A percentile compares a stretch with the other conserved stretches of the same genome.
These are phyloP conservation scores for Phellopilus nigrolimitatus DNA, from an alignment of 1,284 basidiomycete genomes.

Conservation along the genomic window DNA sequence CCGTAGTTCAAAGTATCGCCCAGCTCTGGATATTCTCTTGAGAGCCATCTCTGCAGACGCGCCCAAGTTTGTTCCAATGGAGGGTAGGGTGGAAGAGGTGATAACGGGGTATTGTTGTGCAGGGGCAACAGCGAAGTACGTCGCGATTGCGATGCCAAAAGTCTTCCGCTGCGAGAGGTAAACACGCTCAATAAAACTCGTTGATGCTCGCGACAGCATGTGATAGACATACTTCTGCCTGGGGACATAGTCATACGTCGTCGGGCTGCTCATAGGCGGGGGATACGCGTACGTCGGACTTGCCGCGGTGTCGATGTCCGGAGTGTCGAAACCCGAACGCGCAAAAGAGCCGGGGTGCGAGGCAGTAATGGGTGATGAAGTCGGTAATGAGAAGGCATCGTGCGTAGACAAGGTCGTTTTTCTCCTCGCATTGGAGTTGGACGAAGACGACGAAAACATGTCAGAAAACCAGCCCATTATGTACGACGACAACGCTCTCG, in stretches of 20 bases:
- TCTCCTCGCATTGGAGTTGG: constrained; percentile 42
- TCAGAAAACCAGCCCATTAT: constrained; percentile 68
- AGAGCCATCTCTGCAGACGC: constrained; percentile 72
- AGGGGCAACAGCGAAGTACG: constrained; percentile 61
- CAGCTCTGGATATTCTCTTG: constrained; percentile 82
- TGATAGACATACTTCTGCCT: constrained; percentile 44
- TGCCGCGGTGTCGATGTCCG: constrained; percentile 40
- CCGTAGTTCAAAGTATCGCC: constrained; percentile 89
- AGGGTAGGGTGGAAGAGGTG: constrained; percentile 56
- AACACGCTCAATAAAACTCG: constrained; percentile 14
- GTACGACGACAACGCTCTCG: constrained; percentile 5
- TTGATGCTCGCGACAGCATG: constrained; percentile 12
- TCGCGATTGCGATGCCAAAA: constrained; percentile 41
- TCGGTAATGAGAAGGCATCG: constrained; percentile 75
- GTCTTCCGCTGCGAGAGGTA: constrained; percentile 19
- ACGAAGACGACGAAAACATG: constrained; percentile 48
- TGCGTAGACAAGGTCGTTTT: constrained; percentile 67
- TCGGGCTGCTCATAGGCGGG: constrained; percentile 44
- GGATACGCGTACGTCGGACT: constrained; percentile 66
- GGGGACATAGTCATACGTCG: constrained; percentile 53
- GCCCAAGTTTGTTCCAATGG: constrained; percentile 75
- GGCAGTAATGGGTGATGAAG: constrained; percentile 55
- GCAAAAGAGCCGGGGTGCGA: constrained; percentile 55
- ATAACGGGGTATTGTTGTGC: constrained; percentile 41
- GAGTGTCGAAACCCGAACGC: constrained; percentile 44